Evolutionary conservation across 2,329 filamentous ascomycete species (phyloP).

Genomic region (Colletotrichum caudatum): DNA sequence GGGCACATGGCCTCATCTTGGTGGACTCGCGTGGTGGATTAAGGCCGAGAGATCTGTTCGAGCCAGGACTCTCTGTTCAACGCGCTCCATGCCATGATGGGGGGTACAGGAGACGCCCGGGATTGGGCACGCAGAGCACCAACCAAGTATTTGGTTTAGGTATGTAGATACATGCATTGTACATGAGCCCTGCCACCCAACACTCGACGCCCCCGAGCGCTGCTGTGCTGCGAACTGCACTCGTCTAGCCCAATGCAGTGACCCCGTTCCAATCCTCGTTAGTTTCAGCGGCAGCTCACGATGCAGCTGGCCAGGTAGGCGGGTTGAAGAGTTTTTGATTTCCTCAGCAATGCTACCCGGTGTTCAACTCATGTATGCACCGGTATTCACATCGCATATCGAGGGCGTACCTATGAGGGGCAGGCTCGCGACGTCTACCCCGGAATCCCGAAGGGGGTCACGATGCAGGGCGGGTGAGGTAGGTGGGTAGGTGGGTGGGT

Average conservation of each 20-base stretch:
- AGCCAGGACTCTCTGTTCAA: conserved; percentile 9
- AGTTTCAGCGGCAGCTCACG: conserved; percentile 39
- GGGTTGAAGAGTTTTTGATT: conserved; percentile 14
- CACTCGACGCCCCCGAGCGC: conserved; percentile 18
- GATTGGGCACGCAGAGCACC: not conserved
- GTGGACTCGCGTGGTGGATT: conserved; percentile 39
- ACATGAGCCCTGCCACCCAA: not conserved
- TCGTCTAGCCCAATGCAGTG: conserved; percentile 37
- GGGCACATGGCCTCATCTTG: conserved; percentile 37
- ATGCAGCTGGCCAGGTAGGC: conserved; percentile 21
- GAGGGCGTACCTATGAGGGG: not conserved
- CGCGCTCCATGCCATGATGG: not conserved
- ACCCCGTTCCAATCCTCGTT: conserved; percentile 30
- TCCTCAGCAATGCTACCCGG: not conserved
- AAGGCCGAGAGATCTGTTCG: conserved; percentile 34
- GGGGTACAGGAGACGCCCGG: not conserved
- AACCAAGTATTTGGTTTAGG: not conserved
- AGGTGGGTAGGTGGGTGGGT: no score
- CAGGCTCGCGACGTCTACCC: not conserved
- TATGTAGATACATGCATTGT: not conserved
- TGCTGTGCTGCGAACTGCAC: conserved; percentile 8
- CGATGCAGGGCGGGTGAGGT: not conserved
- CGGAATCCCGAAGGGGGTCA: not conserved
- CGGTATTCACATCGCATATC: conserved; percentile 10
- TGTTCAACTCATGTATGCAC: not conserved